Conservation (phyloP, 352 stramenopile species). For the Pythium pectinolyticum region DNA sequence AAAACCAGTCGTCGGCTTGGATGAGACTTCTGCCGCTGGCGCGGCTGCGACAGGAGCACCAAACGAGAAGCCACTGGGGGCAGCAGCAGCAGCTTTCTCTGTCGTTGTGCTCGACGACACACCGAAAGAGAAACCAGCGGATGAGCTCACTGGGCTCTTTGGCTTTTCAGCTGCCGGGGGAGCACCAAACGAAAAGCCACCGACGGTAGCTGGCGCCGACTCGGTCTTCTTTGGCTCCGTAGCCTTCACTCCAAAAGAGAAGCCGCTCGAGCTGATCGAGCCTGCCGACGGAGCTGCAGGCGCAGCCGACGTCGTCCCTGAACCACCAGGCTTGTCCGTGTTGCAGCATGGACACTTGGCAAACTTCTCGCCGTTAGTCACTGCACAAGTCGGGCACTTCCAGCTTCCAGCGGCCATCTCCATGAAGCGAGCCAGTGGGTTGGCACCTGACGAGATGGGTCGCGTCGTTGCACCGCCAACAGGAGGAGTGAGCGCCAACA, state of each 20-base stretch:
- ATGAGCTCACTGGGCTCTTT: background rate
- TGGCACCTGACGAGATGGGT: slow-evolving; percentile 16
- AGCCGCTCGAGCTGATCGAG: slow-evolving; percentile 4
- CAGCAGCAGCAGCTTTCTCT: slow-evolving; percentile 4
- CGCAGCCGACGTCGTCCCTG: background rate
- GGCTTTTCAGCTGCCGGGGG: background rate
- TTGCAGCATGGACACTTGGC: slow-evolving; percentile 76
- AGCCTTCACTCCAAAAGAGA: slow-evolving; percentile 19
- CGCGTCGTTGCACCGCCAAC: no score
- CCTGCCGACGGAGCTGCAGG: background rate
- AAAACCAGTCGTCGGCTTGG: slow-evolving; percentile 16
- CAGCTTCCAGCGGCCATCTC: slow-evolving; percentile 56
- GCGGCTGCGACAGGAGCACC: background rate
- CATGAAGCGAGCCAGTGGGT: slow-evolving; percentile 67
- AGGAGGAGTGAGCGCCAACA: background rate
- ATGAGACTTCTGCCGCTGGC: background rate
- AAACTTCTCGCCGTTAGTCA: slow-evolving; percentile 57
- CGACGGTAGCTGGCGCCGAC: background rate
- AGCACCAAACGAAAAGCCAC: slow-evolving; percentile 37
- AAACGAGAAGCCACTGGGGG: slow-evolving; percentile 12
- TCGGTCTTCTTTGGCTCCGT: slow-evolving; percentile 12
- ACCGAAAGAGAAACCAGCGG: slow-evolving; percentile 37
- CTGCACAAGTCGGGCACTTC: slow-evolving; percentile 75
- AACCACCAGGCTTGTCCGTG: slow-evolving; percentile 11
- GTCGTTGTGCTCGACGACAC: background rate